Evolutionary conservation across 345 rosid genomes (phyloP), one percentile per base, ranked within the genome.

Genomic region (Salix viminalis): DNA sequence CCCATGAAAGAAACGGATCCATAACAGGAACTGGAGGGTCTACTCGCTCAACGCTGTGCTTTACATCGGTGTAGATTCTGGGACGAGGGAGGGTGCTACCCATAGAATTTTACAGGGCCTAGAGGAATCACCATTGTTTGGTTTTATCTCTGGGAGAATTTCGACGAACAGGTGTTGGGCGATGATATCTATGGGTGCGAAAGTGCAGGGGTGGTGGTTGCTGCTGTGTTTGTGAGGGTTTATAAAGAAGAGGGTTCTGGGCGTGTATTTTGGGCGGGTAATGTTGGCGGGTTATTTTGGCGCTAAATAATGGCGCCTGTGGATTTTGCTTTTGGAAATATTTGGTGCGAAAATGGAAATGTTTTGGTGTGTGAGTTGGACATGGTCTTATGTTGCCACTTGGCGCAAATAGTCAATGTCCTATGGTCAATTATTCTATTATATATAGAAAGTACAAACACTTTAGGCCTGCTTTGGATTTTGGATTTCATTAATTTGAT

Each of bases 61-160:
- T 85, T 13, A 83, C 86, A 11, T 88, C 87, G 12, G 87, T 79
- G 78, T 85, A 90, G 91, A 89, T 77, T 73, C 97, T 92, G 13
- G 98, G 99, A 5, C 99, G 90, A 24, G 99, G 97, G 75, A 95
- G 97, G 79, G 92, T 87, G 78, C 89, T 89, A n/a, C 21, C 99
- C 99, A 78, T 93, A 95, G 90, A 95, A 95, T 80, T 89, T 90
- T 16, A 84, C 92, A 1, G 97, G 89, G 50, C 86, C 79, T 21
- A 83, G 65, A n/a, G 96, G 77, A 42, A 82, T 76, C 76, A 90
- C 90, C 96, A 89, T 89, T 37, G 30, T 44, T 56, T 70, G 23
- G 69, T 58, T 58, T 9, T 61, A 64, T 76, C 71, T 58, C 4
- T 73, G 65, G 66, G 64, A n/a, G 67, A 66, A 72, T 58, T 77